phyloP scores from a whole-genome alignment of 2,329 filamentous ascomycete genomes.

The Chrysosporium queenslandicum region DNA sequence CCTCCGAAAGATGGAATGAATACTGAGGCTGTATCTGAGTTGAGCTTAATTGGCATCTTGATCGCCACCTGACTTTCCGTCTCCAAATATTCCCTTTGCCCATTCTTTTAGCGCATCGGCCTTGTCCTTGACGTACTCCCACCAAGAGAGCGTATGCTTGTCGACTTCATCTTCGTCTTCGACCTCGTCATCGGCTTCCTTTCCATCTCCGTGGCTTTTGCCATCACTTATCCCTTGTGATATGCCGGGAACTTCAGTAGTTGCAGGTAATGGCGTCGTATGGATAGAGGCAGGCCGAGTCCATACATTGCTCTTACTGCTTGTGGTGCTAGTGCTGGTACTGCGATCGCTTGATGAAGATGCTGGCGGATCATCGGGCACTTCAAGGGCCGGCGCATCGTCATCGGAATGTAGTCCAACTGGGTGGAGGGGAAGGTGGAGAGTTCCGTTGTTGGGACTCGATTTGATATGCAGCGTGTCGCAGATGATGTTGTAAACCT shows the following conservation, averaged over 20 bases:
- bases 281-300: conserved; percentile 4
- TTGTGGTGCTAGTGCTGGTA: background rate
- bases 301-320: background rate
- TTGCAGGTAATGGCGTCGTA: background rate
- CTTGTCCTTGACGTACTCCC: conserved; percentile 3
- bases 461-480: conserved; percentile 70
- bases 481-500: conserved; percentile 91
- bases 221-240: conserved; percentile 1
- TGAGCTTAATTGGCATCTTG: background rate
- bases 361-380: conserved; percentile 27
- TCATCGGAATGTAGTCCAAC: conserved; percentile 38
- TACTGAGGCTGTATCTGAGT: background rate
- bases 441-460: conserved; percentile 75
- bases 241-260: background rate
- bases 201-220: background rate
- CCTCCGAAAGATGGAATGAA: too few species aligned
- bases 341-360: background rate
- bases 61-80: background rate
- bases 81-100: conserved; percentile 1
- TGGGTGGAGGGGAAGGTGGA: conserved; percentile 43
- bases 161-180: background rate
- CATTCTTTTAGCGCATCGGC: conserved; percentile 5
- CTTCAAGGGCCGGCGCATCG: conserved; percentile 25
- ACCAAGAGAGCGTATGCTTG: background rate
- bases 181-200: background rate